Evolutionary conservation across 2,329 filamentous ascomycete genomes (phyloP), one percentile per base, ranked within the genome.

Genomic region (Botrytis squamosa): DNA sequence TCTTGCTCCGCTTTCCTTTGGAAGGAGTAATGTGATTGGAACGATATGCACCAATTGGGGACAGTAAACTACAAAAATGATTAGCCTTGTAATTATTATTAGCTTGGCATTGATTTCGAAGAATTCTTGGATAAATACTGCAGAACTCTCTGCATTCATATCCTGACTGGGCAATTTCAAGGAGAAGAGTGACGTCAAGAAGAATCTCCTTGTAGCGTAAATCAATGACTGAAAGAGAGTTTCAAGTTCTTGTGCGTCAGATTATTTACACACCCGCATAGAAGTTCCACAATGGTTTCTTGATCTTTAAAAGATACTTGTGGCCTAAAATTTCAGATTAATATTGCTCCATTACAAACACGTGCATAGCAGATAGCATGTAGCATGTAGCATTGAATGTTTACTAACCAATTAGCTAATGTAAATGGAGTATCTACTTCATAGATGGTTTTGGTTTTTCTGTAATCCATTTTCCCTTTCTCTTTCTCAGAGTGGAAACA

Each of bases 371-470:
- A 7, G 22, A 33, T 52, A 36, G 22, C 33, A 46, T 46, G 20
- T 52, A 36, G n/a, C 29, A 46, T 20, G 8, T 46, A 10, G 46
- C 16, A 62, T 46, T 63, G 44, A 70, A 44, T 3, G 25, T 38
- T 33, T 16, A 55, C 83, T 60, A 81, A 92, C 91, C 90, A 92
- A 80, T 86, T 81, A 18, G 86, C 84, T 9, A 84, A 82, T 2
- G 90, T 89, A 80, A 88, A 93, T 0, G 91, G 90, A 4, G 88
- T 89, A 66, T 92, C 89, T 38, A 92, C 85, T 77, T 90, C 90
- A 79, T 91, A 89, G 29, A 91, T 83, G 14, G 88, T 84, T 79
- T 87, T 91, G 75, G 80, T 67, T 72, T 88, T 91, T 22, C 67
- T 68, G 63, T 86, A 85, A 63, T 87, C 85, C 85, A 87, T 87